phyloP scores from a whole-genome alignment of 768 basidiomycete species.

The Multifurca ochricompacta region DNA sequence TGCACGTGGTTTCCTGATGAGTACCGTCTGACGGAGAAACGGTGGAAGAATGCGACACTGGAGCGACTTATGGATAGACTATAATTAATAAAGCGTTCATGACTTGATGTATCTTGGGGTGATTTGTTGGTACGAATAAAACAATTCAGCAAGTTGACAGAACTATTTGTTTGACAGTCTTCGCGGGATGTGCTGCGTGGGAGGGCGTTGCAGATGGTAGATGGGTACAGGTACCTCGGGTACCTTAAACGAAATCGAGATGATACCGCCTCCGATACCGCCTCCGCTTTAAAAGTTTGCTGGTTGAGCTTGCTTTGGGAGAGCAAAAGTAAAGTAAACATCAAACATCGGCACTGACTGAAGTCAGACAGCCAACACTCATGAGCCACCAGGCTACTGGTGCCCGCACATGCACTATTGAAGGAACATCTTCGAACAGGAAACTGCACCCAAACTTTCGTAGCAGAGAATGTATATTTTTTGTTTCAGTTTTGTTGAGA shows the following conservation, averaged over 20 bases:
- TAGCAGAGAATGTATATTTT: conserved; percentile 1
- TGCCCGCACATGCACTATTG: too few relatives aligned
- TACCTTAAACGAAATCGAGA: background rate
- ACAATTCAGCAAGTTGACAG: background rate
- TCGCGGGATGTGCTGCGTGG: background rate
- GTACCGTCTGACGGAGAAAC: conserved; percentile 38
- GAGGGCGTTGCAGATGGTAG: background rate
- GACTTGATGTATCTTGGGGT: background rate
- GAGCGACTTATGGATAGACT: conserved; percentile 28
- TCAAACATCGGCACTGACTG: too few relatives aligned
- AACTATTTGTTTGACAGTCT: background rate
- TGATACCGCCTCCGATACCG: too few relatives aligned
- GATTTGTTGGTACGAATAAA: background rate
- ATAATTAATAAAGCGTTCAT: background rate
- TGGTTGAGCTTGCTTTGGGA: too few relatives aligned
- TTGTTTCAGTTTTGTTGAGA: conserved; percentile 9
- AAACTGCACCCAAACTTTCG: background rate
- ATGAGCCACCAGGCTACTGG: too few relatives aligned
- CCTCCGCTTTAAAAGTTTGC: too few relatives aligned
- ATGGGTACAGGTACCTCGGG: background rate
- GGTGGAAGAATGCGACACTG: conserved; percentile 40
- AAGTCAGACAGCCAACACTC: too few relatives aligned
- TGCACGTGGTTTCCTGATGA: conserved; percentile 44
- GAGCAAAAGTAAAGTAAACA: too few relatives aligned
- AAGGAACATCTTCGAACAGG: too few relatives aligned